Evolutionary conservation across 192 early-diverging fungal genomes (phyloP).

Genomic region (Spinellus fusiger): DNA sequence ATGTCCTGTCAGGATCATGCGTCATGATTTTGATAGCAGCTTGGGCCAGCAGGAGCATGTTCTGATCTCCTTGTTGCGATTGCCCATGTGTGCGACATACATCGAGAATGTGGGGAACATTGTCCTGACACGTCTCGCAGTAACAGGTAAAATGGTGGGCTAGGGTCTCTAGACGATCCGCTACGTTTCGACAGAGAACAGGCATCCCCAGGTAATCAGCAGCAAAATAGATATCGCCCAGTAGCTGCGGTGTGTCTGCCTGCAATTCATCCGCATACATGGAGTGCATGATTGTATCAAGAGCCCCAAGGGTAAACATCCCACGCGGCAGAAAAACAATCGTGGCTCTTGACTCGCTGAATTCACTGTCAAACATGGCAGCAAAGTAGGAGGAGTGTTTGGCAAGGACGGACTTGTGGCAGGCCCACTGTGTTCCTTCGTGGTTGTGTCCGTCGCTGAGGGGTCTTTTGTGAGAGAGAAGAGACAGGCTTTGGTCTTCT

Average conservation of each 20-base stretch:
- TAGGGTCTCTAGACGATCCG: slow-evolving; percentile 3
- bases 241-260: neutral
- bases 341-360: slow-evolving; percentile 18
- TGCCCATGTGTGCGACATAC: neutral
- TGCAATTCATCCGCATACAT: slow-evolving; percentile 15
- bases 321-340: slow-evolving; percentile 21
- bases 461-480: too few relatives aligned
- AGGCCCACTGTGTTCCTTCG: slow-evolving; percentile 12
- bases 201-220: slow-evolving; percentile 28
- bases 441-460: neutral
- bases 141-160: slow-evolving; percentile 13
- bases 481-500: too few relatives aligned
- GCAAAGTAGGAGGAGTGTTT: slow-evolving; percentile 21
- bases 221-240: slow-evolving; percentile 9
- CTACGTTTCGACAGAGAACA: slow-evolving; percentile 6
- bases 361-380: slow-evolving; percentile 26
- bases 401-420: slow-evolving; percentile 10
- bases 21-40: slow-evolving; percentile 5
- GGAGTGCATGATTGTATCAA: slow-evolving; percentile 14
- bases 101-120: slow-evolving; percentile 6
- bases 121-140: slow-evolving; percentile 5
- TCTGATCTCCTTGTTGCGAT: slow-evolving; percentile 2
- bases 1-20: slow-evolving; percentile 24
- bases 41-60: neutral
- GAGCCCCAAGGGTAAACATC: slow-evolving; percentile 10